Conservation (phyloP, 2,329 filamentous ascomycete genomes). For the Lojkania enalia region DNA sequence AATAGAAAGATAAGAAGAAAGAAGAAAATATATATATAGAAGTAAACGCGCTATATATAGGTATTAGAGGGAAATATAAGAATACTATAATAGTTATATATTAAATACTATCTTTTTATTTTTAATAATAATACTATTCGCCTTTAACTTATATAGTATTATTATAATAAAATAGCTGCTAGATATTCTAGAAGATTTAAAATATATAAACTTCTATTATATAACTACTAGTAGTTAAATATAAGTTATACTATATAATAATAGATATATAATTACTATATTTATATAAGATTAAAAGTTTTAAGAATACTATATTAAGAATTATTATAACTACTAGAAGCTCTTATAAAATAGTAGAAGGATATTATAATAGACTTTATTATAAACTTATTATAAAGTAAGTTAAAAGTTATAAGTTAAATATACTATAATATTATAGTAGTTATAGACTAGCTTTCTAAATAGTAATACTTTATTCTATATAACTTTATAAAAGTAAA, state of each 20-base stretch:
- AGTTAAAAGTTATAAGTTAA: background rate
- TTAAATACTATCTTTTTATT: background rate
- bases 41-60: too few relatives aligned
- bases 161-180: background rate
- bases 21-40: too few relatives aligned
- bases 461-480: background rate
- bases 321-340: background rate
- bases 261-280: conserved; percentile 1
- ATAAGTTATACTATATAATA: conserved; percentile 1
- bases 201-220: background rate
- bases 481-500: background rate
- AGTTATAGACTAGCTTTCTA: conserved; percentile 1
- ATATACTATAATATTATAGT: background rate
- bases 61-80: too few relatives aligned
- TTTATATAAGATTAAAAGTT: background rate
- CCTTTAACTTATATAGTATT: background rate
- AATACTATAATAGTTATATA: too few relatives aligned
- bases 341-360: background rate
- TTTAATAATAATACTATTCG: background rate
- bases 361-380: conserved; percentile 2
- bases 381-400: conserved; percentile 1
- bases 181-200: background rate
- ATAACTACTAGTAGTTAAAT: background rate
- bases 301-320: background rate
- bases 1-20: too few relatives aligned